Evolutionary conservation across 2,329 filamentous ascomycete genomes (phyloP).

Genomic region (Coniochaeta sp.): DNA sequence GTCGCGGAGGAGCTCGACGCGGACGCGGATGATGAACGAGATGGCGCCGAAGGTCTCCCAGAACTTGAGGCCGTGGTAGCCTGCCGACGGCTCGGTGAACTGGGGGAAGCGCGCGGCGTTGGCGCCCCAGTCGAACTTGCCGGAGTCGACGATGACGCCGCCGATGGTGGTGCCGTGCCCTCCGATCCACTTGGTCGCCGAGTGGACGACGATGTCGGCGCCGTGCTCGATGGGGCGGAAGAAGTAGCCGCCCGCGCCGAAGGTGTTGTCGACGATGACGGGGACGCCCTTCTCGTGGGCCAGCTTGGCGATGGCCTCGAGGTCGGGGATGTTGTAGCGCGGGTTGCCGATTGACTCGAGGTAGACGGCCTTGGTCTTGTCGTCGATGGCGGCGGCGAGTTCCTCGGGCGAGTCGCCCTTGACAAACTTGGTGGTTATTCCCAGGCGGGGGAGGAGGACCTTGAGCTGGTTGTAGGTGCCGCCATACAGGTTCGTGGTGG

Average conservation of each 20-base stretch:
- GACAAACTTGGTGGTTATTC: constrained; percentile 83
- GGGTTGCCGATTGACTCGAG: constrained; percentile 93
- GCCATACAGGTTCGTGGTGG: constrained; percentile 85
- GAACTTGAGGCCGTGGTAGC: constrained; percentile 92
- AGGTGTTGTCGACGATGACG: constrained; percentile 79
- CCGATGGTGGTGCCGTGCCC: constrained; percentile 90
- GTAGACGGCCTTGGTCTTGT: constrained; percentile 88
- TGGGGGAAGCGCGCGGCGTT: constrained; percentile 82
- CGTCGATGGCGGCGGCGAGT: constrained; percentile 77
- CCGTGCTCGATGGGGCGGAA: constrained; percentile 81
- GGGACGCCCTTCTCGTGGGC: constrained; percentile 65
- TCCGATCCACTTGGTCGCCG: constrained; percentile 94
- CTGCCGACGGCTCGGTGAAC: constrained; percentile 79
- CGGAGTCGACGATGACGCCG: constrained; percentile 78
- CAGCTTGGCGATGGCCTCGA: constrained; percentile 76
- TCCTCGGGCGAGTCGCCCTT: constrained; percentile 72
- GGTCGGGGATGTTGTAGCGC: constrained; percentile 85
- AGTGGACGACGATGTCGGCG: constrained; percentile 90
- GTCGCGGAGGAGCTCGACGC: constrained; percentile 87
- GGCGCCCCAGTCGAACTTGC: constrained; percentile 91
- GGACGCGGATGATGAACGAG: constrained; percentile 75
- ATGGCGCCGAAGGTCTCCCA: constrained; percentile 84
- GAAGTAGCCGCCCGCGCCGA: constrained; percentile 88
- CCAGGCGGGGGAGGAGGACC: constrained; percentile 78
- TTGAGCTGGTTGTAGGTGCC: constrained; percentile 98